Percentiles rank a stretch among this genome's conserved stretches.
These are phyloP conservation scores for Aspergillus luchuensis DNA, from an alignment of 2,329 filamentous ascomycete species.

Conservation along the genomic window DNA sequence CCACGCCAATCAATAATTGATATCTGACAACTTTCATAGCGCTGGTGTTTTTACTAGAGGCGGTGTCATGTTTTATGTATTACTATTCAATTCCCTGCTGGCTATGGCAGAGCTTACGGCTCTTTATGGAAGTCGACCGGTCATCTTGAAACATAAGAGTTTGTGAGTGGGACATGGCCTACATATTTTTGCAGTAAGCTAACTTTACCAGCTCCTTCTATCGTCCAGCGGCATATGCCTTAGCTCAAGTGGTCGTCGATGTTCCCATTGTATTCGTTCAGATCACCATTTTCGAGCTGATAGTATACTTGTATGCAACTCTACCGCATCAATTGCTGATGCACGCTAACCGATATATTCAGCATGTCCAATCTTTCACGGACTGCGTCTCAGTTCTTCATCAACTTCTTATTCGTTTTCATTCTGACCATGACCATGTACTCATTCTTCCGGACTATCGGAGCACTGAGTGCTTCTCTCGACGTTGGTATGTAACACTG, in stretches of 20 bases:
- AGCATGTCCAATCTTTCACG: conserved; percentile 58
- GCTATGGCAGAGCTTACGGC: conserved; percentile 63
- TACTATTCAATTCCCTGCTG: conserved; percentile 65
- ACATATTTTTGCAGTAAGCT: conserved; percentile 5
- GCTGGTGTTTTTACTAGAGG: conserved; percentile 61
- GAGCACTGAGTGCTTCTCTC: conserved; percentile 52
- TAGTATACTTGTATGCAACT: conserved; percentile 58
- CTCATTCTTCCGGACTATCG: conserved; percentile 55
- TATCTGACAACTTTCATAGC: conserved; percentile 27
- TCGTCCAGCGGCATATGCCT: conserved; percentile 60
- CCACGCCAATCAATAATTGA: no score
- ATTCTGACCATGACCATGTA: conserved; percentile 58
- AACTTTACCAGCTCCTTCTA: conserved; percentile 58
- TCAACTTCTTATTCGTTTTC: conserved; percentile 59
- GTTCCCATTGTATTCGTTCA: conserved; percentile 61
- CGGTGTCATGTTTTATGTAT: conserved; percentile 63
- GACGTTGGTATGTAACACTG: conserved; percentile 45
- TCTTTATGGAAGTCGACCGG: conserved; percentile 64
- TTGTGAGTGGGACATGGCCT: conserved; percentile 47
- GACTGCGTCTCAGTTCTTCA: conserved; percentile 64
- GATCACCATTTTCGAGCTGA: conserved; percentile 60
- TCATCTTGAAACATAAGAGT: conserved; percentile 69
- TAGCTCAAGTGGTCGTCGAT: conserved; percentile 61
- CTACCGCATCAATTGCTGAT: no score
- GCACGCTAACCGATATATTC: conserved; percentile 8